Conservation (phyloP, 768 basidiomycete species). For the Leccinum subgranulosum region DNA sequence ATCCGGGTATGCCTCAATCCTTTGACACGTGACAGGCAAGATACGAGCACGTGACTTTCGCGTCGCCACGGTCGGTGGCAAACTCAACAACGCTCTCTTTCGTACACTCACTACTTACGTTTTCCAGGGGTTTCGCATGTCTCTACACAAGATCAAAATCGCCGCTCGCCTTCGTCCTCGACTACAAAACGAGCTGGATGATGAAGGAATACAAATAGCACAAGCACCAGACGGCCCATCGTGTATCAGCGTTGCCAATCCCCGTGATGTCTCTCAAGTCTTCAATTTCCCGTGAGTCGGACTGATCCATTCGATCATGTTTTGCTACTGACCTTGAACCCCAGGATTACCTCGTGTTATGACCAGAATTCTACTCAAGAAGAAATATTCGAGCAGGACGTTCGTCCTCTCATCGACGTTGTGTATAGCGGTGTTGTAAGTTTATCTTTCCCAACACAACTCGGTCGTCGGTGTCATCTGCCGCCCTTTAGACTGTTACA, state of each 20-base stretch:
- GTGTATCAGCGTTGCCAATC: conserved; percentile 65
- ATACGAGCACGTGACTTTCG: conserved; percentile 27
- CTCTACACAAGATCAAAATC: conserved; percentile 59
- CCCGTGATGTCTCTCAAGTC: conserved; percentile 62
- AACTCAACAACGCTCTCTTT: conserved; percentile 10
- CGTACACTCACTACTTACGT: neutral
- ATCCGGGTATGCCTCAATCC: neutral
- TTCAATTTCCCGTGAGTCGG: conserved; percentile 71
- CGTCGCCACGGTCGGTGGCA: conserved; percentile 22
- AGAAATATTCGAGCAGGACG: conserved; percentile 73
- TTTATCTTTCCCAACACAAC: neutral
- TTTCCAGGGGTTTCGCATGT: conserved; percentile 9
- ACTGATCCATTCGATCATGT: neutral
- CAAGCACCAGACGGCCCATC: conserved; percentile 42
- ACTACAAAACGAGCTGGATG: conserved; percentile 59
- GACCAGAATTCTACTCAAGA: conserved; percentile 68
- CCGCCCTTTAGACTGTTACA: conserved; percentile 61
- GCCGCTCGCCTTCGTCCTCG: conserved; percentile 68
- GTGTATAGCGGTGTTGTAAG: conserved; percentile 75
- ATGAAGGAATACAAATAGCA: conserved; percentile 55
- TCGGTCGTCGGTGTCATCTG: neutral
- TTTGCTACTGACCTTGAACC: neutral
- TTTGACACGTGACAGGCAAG: neutral
- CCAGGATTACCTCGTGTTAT: conserved; percentile 74
- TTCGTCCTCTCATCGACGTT: conserved; percentile 73